Evolutionary conservation across 2,329 filamentous ascomycete species (phyloP).

Genomic region (Pestalotiopsis fici): DNA sequence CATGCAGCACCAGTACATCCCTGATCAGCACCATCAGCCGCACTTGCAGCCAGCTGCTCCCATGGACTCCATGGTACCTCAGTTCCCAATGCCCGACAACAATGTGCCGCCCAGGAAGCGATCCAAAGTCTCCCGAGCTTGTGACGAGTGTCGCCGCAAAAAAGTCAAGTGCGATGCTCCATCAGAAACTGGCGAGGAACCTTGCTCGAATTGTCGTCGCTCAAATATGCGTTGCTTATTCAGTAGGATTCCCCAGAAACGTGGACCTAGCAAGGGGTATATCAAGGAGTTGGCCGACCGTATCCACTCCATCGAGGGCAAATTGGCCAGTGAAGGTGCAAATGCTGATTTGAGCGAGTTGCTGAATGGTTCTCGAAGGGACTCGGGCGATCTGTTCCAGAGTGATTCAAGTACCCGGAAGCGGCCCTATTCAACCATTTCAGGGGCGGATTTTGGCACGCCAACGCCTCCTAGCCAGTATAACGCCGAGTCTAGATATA

Average conservation of each 20-base stretch:
- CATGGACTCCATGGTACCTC: slow-evolving; percentile 28
- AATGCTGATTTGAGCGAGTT: slow-evolving; percentile 47
- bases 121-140: slow-evolving; percentile 85
- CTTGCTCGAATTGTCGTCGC: slow-evolving; percentile 80
- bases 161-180: slow-evolving; percentile 88
- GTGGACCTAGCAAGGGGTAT: slow-evolving; percentile 90
- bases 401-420: slow-evolving; percentile 40
- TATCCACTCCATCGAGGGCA: slow-evolving; percentile 79
- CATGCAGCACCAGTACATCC: slow-evolving; percentile 15
- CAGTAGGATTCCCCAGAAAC: slow-evolving; percentile 84
- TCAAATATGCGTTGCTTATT: slow-evolving; percentile 80
- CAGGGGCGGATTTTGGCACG: slow-evolving; percentile 34
- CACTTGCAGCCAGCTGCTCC: slow-evolving; percentile 27
- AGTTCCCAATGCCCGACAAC: slow-evolving; percentile 39
- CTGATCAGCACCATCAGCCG: slow-evolving; percentile 25
- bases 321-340: slow-evolving; percentile 59
- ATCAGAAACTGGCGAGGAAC: slow-evolving; percentile 70
- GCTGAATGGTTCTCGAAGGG: slow-evolving; percentile 31
- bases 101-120: slow-evolving; percentile 71
- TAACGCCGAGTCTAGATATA: slow-evolving; percentile 43
- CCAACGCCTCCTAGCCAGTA: slow-evolving; percentile 42
- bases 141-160: slow-evolving; percentile 85
- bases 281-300: slow-evolving; percentile 91
- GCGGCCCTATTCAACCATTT: slow-evolving; percentile 36
- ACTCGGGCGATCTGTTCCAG: slow-evolving; percentile 53